Percentiles rank a stretch among this genome's conserved stretches.
These are phyloP conservation scores for Diaporthe ilicicola DNA, from an alignment of 2,329 filamentous ascomycete species.

Conservation along the genomic window DNA sequence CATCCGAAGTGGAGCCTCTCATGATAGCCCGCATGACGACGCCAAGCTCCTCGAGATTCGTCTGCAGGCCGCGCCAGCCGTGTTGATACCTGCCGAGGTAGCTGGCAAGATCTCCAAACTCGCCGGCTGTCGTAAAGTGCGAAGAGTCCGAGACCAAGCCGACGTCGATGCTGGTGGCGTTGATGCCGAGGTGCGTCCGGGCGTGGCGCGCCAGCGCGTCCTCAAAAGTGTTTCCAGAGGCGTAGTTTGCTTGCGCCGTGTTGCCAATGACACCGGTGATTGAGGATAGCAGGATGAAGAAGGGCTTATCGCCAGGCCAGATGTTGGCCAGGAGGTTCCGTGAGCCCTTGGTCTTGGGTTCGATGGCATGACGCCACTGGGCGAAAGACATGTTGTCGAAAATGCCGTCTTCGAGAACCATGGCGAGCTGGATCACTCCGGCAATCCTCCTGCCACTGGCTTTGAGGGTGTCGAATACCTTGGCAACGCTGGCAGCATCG, in stretches of 20 bases:
- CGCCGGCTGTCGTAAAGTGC: background rate
- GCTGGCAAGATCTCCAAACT: too few relatives aligned
- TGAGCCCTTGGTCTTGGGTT: slow-evolving; percentile 29
- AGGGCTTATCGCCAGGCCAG: slow-evolving; percentile 37
- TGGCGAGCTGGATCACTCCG: slow-evolving; percentile 31
- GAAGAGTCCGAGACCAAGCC: background rate
- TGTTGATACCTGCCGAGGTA: too few relatives aligned
- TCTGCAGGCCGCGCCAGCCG: too few relatives aligned
- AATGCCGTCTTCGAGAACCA: background rate
- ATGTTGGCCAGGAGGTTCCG: slow-evolving; percentile 38
- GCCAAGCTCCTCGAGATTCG: slow-evolving; percentile 2
- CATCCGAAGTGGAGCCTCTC: too few relatives aligned
- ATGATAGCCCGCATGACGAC: background rate
- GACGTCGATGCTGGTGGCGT: background rate
- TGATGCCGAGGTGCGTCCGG: background rate
- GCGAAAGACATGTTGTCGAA: slow-evolving; percentile 14
- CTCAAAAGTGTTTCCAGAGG: slow-evolving; percentile 42
- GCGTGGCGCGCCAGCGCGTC: slow-evolving; percentile 36
- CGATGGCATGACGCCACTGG: background rate
- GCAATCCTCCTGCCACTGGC: background rate
- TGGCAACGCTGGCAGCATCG: too few relatives aligned
- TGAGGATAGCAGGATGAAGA: slow-evolving; percentile 43
- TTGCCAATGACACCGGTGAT: slow-evolving; percentile 37
- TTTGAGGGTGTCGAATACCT: too few relatives aligned
- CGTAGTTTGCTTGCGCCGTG: slow-evolving; percentile 42